Evolutionary conservation across 2,329 filamentous ascomycete species (phyloP), one percentile per base, ranked within the genome.

Genomic region (Colletotrichum camelliae): DNA sequence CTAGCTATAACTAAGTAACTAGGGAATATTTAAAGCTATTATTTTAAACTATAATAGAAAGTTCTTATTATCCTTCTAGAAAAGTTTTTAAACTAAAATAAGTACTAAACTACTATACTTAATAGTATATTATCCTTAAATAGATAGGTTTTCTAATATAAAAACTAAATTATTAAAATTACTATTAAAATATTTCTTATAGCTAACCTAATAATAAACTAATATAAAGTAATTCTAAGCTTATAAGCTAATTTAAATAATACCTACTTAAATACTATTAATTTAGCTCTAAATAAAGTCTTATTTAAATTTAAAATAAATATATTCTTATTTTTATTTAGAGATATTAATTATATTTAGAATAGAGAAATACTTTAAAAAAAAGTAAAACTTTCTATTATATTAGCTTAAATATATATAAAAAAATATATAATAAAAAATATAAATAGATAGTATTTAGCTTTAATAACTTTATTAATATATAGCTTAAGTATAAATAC

Each of bases 11-110:
- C 5, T 24, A 24, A 60, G 7, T 33, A 60, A 33, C 0, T 60
- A 60, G 1, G 0, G 3, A 7, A 2, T 57, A 15, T 0, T 15
- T 16, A 13, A 27, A 16, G 0, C 2, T 24, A 57, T 57, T 57
- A 57, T 27, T 0, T 57, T 16, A 7, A 4, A 57, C 3, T 57
- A 27, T 15, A 3, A 57, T 27, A 57, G 0, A 16, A 57, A 57
- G 10, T 60, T 60, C 9, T 33, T 60, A 12, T 60, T 60, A 29
- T 60, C 16, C 0, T 60, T 35, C 35, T 62, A 62, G 1, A 35
- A 62, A 62, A 2, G 18, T 4, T 27, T 62, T 24, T 39, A 62
- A 2, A 5, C 29, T 33, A 6, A 21, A 4, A 9, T 60, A 60
- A 12, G 2, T 33, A 60, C 12, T 33, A 62, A 62, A 1, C 24